Conservation (phyloP, 768 basidiomycete genomes). For the Calocera cornea region DNA sequence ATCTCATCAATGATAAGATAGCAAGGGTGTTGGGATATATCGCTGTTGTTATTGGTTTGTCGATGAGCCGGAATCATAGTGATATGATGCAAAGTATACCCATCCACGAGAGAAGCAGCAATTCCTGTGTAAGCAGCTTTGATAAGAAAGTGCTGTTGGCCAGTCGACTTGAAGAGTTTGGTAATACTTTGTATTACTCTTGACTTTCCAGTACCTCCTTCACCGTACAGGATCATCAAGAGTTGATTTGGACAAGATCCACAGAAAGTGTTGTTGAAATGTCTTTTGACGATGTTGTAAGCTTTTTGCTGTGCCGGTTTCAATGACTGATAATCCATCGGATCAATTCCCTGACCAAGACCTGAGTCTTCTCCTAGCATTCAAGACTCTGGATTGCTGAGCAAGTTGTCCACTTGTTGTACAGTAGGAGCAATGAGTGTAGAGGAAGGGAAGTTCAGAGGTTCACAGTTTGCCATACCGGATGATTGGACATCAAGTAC, state of each 20-base stretch:
- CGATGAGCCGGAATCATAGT: conserved; percentile 17
- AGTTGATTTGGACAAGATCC: conserved; percentile 21
- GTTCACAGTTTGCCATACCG: too few species aligned
- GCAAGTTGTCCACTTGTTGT: too few species aligned
- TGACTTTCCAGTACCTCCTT: conserved; percentile 36
- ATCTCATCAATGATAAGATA: conserved; percentile 31
- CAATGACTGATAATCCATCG: background rate
- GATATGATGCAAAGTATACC: conserved; percentile 26
- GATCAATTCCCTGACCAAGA: too few species aligned
- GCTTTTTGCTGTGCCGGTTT: conserved; percentile 24
- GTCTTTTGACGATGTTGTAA: conserved; percentile 27
- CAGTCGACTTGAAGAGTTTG: conserved; percentile 20
- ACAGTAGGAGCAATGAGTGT: too few species aligned
- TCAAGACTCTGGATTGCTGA: too few species aligned
- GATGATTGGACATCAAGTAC: too few species aligned
- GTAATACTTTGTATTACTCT: conserved; percentile 29
- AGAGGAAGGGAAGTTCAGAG: too few species aligned
- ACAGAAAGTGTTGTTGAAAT: conserved; percentile 17
- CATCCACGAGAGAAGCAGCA: conserved; percentile 30
- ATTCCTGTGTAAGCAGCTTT: conserved; percentile 32
- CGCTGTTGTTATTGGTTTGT: background rate
- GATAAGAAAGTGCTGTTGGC: conserved; percentile 13
- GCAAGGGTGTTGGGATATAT: background rate
- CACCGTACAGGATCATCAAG: conserved; percentile 29
- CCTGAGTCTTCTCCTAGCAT: too few species aligned